Conservation (phyloP, 768 basidiomycete genomes). For the Trichaptum fuscoviolaceum region DNA sequence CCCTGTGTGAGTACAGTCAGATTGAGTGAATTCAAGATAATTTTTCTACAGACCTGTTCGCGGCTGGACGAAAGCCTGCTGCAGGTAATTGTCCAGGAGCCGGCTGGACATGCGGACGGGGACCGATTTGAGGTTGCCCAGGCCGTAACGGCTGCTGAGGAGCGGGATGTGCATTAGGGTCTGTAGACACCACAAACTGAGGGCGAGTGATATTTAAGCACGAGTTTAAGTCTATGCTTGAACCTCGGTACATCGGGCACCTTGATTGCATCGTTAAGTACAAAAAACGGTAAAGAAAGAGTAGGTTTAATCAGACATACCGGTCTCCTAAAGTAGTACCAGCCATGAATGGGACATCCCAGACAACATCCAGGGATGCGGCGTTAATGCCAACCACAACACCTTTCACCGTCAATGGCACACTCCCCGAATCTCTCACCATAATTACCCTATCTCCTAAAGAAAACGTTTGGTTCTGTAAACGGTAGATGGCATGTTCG, state of each 20-base stretch:
- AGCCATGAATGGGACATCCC: constrained; percentile 95
- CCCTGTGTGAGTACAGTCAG: constrained; percentile 21
- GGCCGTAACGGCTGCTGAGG: constrained; percentile 33
- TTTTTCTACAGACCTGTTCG: constrained; percentile 14
- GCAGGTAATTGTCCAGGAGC: constrained; percentile 47
- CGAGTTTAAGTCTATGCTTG: constrained; percentile 78
- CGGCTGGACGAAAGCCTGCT: constrained; percentile 62
- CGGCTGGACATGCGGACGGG: constrained; percentile 56
- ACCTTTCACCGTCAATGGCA: constrained; percentile 87
- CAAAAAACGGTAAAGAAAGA: not conserved
- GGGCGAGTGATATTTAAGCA: constrained; percentile 85
- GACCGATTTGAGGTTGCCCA: constrained; percentile 66
- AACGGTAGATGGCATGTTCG: constrained; percentile 78
- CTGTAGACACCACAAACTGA: constrained; percentile 78
- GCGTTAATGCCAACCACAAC: constrained; percentile 87
- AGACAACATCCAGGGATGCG: constrained; percentile 89
- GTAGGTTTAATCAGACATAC: constrained; percentile 33
- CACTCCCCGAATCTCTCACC: constrained; percentile 92
- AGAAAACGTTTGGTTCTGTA: constrained; percentile 83
- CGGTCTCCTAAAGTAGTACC: constrained; percentile 82
- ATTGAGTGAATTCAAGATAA: constrained; percentile 10
- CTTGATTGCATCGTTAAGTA: constrained; percentile 29
- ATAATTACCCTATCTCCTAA: constrained; percentile 94
- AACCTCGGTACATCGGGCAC: constrained; percentile 90
- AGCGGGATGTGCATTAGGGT: constrained; percentile 47